phyloP scores from a whole-genome alignment of 129 eudicot species.

The Arctium lappa region DNA sequence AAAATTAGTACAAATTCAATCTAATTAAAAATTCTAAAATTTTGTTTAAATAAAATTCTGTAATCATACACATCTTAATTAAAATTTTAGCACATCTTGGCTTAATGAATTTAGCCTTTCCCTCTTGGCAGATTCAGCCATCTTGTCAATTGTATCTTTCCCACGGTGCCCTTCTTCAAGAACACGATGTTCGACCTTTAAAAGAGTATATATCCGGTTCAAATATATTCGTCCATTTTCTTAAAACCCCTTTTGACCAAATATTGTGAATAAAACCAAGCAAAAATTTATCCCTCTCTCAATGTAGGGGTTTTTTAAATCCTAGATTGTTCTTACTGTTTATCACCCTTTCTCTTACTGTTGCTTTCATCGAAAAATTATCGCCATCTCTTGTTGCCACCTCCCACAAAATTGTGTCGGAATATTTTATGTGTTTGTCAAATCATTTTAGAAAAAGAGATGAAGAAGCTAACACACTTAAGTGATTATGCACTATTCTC shows the following conservation, averaged over 20 bases:
- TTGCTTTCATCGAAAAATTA: neutral
- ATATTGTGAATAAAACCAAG: too few species aligned
- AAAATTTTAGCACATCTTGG: too few species aligned
- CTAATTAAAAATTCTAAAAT: too few species aligned
- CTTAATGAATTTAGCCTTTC: neutral
- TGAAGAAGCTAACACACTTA: neutral
- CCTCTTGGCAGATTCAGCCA: neutral
- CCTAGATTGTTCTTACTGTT: neutral
- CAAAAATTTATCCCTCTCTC: too few species aligned
- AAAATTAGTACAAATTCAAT: too few species aligned
- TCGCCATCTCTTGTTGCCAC: neutral
- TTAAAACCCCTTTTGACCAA: too few species aligned
- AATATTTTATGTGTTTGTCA: neutral
- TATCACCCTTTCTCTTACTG: neutral
- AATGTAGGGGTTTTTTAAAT: too few species aligned
- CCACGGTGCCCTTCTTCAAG: too few species aligned
- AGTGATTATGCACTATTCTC: neutral
- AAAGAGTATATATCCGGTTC: too few species aligned
- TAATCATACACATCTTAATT: neutral
- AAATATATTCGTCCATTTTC: too few species aligned
- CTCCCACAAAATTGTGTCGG: neutral
- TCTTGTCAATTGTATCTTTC: neutral
- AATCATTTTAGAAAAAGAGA: neutral
- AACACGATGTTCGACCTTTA: too few species aligned
- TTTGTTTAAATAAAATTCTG: too few species aligned